Conservation (phyloP, 2,329 filamentous ascomycete species). For the Venturia carpophila region DNA sequence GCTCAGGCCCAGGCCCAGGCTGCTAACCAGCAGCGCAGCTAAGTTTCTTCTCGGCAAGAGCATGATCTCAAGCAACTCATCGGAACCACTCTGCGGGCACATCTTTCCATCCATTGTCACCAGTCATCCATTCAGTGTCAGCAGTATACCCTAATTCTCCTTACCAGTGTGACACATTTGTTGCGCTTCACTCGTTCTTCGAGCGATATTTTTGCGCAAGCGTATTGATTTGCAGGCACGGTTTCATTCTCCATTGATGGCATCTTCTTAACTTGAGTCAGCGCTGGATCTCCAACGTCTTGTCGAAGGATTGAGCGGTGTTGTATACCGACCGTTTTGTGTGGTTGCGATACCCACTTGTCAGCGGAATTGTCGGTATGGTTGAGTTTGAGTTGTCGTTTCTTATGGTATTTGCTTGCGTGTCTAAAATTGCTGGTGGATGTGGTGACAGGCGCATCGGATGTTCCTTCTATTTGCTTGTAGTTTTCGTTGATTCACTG, state of each 20-base stretch:
- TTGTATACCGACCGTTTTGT: conserved; percentile 13
- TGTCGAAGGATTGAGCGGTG: conserved; percentile 9
- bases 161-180: background rate
- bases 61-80: conserved; percentile 1
- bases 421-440: conserved; percentile 5
- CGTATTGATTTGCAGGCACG: conserved; percentile 5
- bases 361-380: background rate
- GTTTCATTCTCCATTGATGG: background rate
- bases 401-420: conserved; percentile 7
- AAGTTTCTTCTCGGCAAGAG: background rate
- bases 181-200: background rate
- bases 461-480: background rate
- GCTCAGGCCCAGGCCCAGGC: conserved; percentile 7
- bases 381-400: background rate
- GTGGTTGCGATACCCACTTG: conserved; percentile 10
- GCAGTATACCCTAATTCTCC: background rate
- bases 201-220: background rate
- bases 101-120: background rate
- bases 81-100: background rate
- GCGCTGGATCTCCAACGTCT: conserved; percentile 9
- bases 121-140: background rate
- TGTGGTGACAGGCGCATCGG: background rate
- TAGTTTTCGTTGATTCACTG: background rate
- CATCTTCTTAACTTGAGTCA: background rate
- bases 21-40: conserved; percentile 5